Base-by-base conservation (phyloP, 1,284 basidiomycete species). In the Malassezia arunalokei region DNA sequence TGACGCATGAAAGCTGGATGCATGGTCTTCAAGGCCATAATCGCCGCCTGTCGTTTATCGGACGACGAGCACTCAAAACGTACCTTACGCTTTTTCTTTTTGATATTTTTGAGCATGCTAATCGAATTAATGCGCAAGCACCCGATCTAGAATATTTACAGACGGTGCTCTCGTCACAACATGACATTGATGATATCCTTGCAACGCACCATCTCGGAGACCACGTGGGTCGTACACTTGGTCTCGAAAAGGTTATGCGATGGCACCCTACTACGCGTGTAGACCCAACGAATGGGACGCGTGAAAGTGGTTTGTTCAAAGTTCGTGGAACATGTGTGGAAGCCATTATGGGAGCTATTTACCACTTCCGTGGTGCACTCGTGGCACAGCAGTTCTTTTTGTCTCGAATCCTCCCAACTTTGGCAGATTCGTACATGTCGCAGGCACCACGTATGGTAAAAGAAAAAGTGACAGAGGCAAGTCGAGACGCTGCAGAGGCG, bases 311-410 rank as follows among this genome's bases (percentile, higher is more conserved):
- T 0, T 53, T 74, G 37, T 71, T 58, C 50, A 73, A 66, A 51
- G 62, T 74, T 41, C 59, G 73, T 14, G 73, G 73, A 9, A 51
- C 63, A 3, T 57, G 62, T 17, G 59, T 74, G 9, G 73, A 74
- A 52, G 71, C 68, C 2, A 44, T 74, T 30, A 40, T 73, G 8
- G 73, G 73, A 14, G 73, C 71, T 27, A 65, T 74, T 47, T 73
- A 65, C 52, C 67, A 66, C 43, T 58, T 66, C 43, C 56, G 64
- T 48, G 56, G 59, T 15, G 59, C 57, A 14, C 57, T 49, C 14
- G 50, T 48, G 9, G 57, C 59, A 12, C 57, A 51, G 40, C 43
- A 49, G 29, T 61, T 61, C 32, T 59, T 59, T 43, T 35, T 24
- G 27, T 37, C 49, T 28, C 48, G 54, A 5, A 49, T 61, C 17